Base-by-base conservation (phyloP, 1,284 basidiomycete genomes). In the Cerioporus squamosus region DNA sequence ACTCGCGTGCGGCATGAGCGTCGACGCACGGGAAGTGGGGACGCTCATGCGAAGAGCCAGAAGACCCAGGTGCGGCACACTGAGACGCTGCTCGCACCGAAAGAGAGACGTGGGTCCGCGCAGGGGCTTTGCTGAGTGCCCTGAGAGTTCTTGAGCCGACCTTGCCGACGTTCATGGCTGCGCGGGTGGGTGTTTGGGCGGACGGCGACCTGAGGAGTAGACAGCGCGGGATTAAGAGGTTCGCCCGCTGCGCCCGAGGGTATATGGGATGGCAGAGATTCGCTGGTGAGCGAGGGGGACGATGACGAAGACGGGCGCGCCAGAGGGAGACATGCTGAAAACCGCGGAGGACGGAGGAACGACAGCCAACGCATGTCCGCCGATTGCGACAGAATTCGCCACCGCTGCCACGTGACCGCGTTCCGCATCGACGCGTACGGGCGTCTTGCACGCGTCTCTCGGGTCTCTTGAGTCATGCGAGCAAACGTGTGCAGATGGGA, bases 1-100 rank as follows among this genome's bases (percentile, higher is more conserved):
- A 85, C 68, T 88, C 82, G 7, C 90, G 78, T 14, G 77, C 78
- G 12, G 87, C 85, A 63, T 92, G 90, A 2, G 87, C 88, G 52
- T 91, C 89, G 17, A 92, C 89, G 62, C 90, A 92, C 14, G 90
- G 90, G 62, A 92, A 92, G 24, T 79, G 76, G 0, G 87, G 82
- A 2, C 68, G 66, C 14, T 66, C 67, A 26, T 59, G 57, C 71
- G 36, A 60, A 31, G 56, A 29, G 14, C 17, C 50, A 7, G 64
- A 59, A 43, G 61, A 74, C 14, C 47, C 59, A 0, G 68, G 63
- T 12, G 67, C 43, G 26, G 66, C 57, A 51, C 70, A 72, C 50
- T 70, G 67, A 15, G 68, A 68, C 12, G 69, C 68, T 31, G 71
- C 61, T 4, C 66, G 67, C n/a, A 59, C 56, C 0, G 68, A 62